These are phyloP conservation scores for Cladophialophora psammophila DNA, from an alignment of 2,329 filamentous ascomycete species.

Conservation along the genomic window DNA sequence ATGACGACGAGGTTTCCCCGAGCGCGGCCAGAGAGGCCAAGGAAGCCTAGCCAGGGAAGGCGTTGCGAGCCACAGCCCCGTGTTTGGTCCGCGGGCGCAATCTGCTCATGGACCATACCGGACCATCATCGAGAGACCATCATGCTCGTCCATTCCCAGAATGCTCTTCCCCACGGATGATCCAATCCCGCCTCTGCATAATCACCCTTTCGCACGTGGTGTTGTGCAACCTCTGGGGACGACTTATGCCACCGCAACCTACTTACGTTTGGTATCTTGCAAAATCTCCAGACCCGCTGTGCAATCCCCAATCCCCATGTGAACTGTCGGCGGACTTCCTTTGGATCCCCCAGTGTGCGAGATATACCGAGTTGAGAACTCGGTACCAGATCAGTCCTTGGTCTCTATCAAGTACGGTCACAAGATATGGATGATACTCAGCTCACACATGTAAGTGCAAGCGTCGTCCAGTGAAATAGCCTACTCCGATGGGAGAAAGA, in stretches of 20 bases:
- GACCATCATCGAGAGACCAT: not conserved
- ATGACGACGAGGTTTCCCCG: constrained; percentile 21
- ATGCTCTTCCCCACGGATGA: not conserved
- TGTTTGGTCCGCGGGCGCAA: not conserved
- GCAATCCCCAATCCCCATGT: not conserved
- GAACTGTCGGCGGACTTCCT: not conserved
- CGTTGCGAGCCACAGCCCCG: not conserved
- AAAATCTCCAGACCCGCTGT: not conserved
- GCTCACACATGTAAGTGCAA: not conserved
- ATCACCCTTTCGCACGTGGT: not conserved
- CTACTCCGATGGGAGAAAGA: not conserved
- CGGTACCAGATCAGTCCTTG: not conserved
- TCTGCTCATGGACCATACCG: not conserved
- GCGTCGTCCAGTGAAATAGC: not conserved
- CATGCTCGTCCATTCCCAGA: not conserved
- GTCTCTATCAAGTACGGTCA: not conserved
- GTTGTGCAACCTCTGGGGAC: not conserved
- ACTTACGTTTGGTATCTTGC: not conserved
- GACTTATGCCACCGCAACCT: not conserved
- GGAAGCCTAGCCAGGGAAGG: not conserved
- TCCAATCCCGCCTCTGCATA: not conserved
- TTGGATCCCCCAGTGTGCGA: not conserved
- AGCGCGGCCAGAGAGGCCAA: not conserved
- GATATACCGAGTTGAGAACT: not conserved
- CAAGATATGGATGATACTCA: not conserved